Base-by-base conservation (phyloP, 2,329 filamentous ascomycete genomes). In the Cytospora chrysosperma region DNA sequence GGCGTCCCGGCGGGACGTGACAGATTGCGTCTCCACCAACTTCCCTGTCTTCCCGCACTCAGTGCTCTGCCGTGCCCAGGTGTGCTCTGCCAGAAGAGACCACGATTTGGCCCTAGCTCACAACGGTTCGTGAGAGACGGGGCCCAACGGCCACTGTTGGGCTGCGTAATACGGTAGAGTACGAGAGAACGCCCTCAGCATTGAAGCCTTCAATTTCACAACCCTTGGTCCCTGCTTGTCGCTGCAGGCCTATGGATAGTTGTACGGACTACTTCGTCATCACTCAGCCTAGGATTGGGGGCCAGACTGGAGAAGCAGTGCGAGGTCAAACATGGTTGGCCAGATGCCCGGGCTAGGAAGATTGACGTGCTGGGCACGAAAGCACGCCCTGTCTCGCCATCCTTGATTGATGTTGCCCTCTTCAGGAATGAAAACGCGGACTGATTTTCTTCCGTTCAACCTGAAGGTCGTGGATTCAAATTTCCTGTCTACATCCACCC, bases 251-350 rank as follows among this genome's bases (percentile, higher is more conserved):
- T 34, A 34, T 7, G 3, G 2, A n/a, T 17, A n/a, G 15, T 3
- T 34, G 13, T 40, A n/a, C 37, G 19, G 17, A 19, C 37, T 17
- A 40, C 19, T 40, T 40, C 37, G 37, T 40, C 37, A 60, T 17
- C 34, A 17, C 58, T 54, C 58, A 54, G 50, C 58, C 58, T 47
- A 32, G 24, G 47, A 60, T 54, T 54, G 58, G 58, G 58, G 58
- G 50, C 58, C 52, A 60, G 50, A 51, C 50, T 60, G 50, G 50
- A 60, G 26, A n/a, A n/a, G 26, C 19, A 60, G 50, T 51, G 50
- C 26, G 13, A 26, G 27, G 26, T 40, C 34, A 21, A 10, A n/a
- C n/a, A 28, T 54, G 58, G 58, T 60, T 54, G 58, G 50, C 50
- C 58, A 54, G 58, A 15, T 49, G 21, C 50, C 47, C 15, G 12